Percentiles rank a stretch among this genome's conserved stretches.
Evolutionary conservation across 192 early-diverging fungal species (phyloP).

Genomic region (Diversispora eburnea): DNA sequence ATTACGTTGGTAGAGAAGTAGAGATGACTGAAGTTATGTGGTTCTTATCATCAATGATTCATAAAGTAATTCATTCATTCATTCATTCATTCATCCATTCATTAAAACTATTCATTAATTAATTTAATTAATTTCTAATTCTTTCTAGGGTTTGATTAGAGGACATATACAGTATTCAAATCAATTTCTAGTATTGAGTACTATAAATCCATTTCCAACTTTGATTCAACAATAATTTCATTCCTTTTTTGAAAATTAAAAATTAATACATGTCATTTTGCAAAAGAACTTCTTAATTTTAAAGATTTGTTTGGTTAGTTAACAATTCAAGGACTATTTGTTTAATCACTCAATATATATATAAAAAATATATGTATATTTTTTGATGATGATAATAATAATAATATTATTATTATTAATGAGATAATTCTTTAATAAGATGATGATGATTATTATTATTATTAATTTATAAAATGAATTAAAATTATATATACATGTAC

Average conservation of each 20-base stretch:
- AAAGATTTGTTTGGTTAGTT: too few relatives aligned
- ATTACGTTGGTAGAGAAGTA: slow-evolving; percentile 49
- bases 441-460: too few relatives aligned
- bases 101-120: not conserved
- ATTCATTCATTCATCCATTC: not conserved
- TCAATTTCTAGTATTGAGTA: slow-evolving; percentile 69
- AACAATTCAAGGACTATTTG: too few relatives aligned
- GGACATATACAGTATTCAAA: slow-evolving; percentile 86
- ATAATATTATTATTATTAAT: too few relatives aligned
- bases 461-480: too few relatives aligned
- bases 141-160: slow-evolving; percentile 69
- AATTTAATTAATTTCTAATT: not conserved
- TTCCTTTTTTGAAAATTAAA: not conserved
- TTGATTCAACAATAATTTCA: not conserved
- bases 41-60: slow-evolving; percentile 85
- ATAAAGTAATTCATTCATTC: slow-evolving; percentile 51
- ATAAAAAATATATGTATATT: too few relatives aligned
- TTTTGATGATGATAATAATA: too few relatives aligned
- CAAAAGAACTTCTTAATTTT: too few relatives aligned
- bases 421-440: too few relatives aligned
- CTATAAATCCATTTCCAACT: slow-evolving; percentile 73
- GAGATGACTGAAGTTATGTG: slow-evolving; percentile 78
- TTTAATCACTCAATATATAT: too few relatives aligned
- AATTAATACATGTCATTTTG: too few relatives aligned
- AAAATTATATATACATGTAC: too few relatives aligned